Conservation (phyloP, 768 basidiomycete species). For the Lentinula sp. region DNA sequence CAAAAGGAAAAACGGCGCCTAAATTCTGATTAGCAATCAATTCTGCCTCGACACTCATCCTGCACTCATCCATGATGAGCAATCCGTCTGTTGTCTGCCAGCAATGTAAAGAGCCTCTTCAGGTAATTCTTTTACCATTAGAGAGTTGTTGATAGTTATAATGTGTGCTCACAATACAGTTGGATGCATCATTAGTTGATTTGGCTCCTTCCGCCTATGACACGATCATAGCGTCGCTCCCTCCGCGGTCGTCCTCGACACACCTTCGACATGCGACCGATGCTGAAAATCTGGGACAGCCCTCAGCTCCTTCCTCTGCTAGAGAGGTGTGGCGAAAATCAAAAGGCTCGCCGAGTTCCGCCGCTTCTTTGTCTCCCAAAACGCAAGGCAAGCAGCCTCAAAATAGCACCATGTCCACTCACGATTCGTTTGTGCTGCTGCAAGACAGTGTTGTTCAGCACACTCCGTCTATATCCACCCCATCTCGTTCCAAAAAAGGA, state of each 20-base stretch:
- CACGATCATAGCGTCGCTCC: slow-evolving; percentile 67
- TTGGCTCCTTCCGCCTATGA: slow-evolving; percentile 85
- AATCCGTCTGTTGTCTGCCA: slow-evolving; percentile 50
- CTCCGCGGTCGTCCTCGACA: slow-evolving; percentile 29
- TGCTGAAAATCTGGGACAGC: slow-evolving; percentile 38
- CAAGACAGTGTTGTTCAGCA: slow-evolving; percentile 76
- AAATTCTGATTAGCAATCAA: neutral
- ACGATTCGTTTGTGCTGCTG: slow-evolving; percentile 87
- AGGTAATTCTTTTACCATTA: slow-evolving; percentile 36
- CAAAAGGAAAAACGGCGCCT: neutral
- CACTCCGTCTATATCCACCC: slow-evolving; percentile 53
- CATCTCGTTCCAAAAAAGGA: slow-evolving; percentile 37
- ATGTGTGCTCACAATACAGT: slow-evolving; percentile 27
- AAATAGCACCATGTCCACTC: slow-evolving; percentile 50
- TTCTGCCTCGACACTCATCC: neutral
- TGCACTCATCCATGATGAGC: slow-evolving; percentile 28
- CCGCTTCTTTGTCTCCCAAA: slow-evolving; percentile 43
- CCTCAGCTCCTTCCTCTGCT: slow-evolving; percentile 42
- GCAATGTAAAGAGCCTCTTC: slow-evolving; percentile 87
- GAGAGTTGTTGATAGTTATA: slow-evolving; percentile 5
- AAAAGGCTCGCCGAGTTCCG: slow-evolving; percentile 28
- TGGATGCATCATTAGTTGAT: slow-evolving; percentile 89
- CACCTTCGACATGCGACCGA: slow-evolving; percentile 31
- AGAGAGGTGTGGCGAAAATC: slow-evolving; percentile 64
- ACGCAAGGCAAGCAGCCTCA: slow-evolving; percentile 58